phyloP scores from a whole-genome alignment of 2,329 filamentous ascomycete genomes.

The Colletotrichum truncatum region DNA sequence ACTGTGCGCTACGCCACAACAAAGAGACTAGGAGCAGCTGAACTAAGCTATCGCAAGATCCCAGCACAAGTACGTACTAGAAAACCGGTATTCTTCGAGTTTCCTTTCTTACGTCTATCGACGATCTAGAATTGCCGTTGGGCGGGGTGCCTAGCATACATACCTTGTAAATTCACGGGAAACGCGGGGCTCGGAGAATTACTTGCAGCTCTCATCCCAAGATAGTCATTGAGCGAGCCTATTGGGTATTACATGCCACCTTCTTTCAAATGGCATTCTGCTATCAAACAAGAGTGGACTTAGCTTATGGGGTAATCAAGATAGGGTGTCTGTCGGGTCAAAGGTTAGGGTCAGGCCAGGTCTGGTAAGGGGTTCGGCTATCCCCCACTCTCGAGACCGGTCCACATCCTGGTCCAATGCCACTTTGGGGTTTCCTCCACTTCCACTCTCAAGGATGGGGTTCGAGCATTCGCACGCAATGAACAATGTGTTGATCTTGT shows the following conservation, averaged over 20 bases:
- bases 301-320: not conserved
- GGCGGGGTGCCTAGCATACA: not conserved
- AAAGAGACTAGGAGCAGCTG: too few relatives aligned
- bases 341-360: too few relatives aligned
- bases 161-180: not conserved
- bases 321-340: not conserved
- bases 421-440: slow-evolving; percentile 9
- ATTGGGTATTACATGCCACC: not conserved
- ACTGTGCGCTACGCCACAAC: too few relatives aligned
- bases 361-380: too few relatives aligned
- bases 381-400: slow-evolving; percentile 10
- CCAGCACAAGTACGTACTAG: too few relatives aligned
- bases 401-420: not conserved
- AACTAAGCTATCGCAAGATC: too few relatives aligned
- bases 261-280: not conserved
- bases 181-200: not conserved
- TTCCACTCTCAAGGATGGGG: slow-evolving; percentile 12
- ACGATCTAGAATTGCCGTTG: not conserved
- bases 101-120: not conserved
- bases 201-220: not conserved
- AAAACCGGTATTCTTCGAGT: not conserved
- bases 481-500: not conserved
- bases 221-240: not conserved
- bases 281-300: not conserved
- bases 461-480: not conserved